Conservation (phyloP, 2,329 filamentous ascomycete genomes). For the Aurifilum marmelostoma region DNA sequence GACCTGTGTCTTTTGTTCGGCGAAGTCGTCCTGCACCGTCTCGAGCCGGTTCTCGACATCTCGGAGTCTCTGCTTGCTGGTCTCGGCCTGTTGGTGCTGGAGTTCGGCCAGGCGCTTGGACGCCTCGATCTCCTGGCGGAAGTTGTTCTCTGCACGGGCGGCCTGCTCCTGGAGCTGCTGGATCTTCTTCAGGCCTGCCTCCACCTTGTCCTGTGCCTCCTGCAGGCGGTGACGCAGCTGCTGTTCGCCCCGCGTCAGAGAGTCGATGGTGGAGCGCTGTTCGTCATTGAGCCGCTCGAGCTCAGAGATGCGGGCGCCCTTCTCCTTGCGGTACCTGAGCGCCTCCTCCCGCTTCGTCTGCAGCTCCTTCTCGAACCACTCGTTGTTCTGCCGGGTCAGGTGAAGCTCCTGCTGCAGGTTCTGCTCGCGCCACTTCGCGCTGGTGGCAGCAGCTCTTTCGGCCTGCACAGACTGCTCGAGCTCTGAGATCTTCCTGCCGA, state of each 20-base stretch:
- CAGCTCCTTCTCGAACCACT: constrained; percentile 90
- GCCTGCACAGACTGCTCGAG: constrained; percentile 85
- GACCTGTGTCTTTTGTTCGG: constrained; percentile 60
- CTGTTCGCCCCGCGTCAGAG: constrained; percentile 77
- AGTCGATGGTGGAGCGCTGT: constrained; percentile 73
- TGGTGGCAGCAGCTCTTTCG: constrained; percentile 77
- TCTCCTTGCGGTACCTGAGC: constrained; percentile 91
- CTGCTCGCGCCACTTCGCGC: constrained; percentile 88
- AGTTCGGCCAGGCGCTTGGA: constrained; percentile 80
- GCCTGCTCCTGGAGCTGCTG: constrained; percentile 85
- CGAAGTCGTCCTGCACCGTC: constrained; percentile 68
- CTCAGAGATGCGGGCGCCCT: constrained; percentile 84
- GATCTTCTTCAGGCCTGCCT: constrained; percentile 79
- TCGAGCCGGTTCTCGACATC: constrained; percentile 68
- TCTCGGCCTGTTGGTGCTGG: constrained; percentile 75
- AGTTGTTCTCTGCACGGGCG: constrained; percentile 80
- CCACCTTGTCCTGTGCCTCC: constrained; percentile 82
- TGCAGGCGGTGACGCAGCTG: constrained; percentile 80
- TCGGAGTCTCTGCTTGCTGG: constrained; percentile 69
- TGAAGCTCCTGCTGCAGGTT: constrained; percentile 89
- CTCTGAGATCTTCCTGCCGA: constrained; percentile 79
- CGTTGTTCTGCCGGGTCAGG: constrained; percentile 83
- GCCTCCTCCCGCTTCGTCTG: constrained; percentile 88
- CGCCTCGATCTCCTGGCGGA: constrained; percentile 83
- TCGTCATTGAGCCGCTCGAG: constrained; percentile 90